phyloP scores from a whole-genome alignment of 1,284 basidiomycete genomes.

The Ustilago sp. region DNA sequence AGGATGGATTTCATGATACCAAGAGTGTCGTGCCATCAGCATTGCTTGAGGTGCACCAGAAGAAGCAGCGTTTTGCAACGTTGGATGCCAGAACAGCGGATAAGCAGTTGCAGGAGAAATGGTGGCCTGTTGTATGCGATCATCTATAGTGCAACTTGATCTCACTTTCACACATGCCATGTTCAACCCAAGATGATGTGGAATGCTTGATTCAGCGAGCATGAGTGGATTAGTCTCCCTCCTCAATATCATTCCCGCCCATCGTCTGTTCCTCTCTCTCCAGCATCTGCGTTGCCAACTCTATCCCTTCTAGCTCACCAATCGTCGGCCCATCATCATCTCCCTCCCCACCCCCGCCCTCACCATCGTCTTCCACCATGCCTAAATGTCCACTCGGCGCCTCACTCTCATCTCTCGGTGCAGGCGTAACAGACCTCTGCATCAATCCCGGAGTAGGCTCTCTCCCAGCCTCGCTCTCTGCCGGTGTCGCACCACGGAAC shows the following conservation, averaged over 20 bases:
- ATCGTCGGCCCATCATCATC: slow-evolving; percentile 35
- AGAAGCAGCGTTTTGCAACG: slow-evolving; percentile 32
- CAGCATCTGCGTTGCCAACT: slow-evolving; percentile 56
- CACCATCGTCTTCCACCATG: slow-evolving; percentile 11
- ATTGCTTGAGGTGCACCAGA: slow-evolving; percentile 30
- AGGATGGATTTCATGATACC: slow-evolving; percentile 26
- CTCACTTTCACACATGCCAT: not conserved
- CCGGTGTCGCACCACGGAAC: slow-evolving; percentile 47
- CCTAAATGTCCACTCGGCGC: slow-evolving; percentile 10
- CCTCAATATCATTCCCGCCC: slow-evolving; percentile 50
- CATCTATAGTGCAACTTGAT: not conserved
- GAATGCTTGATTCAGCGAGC: not conserved
- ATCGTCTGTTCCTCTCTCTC: slow-evolving; percentile 41
- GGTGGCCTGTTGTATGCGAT: slow-evolving; percentile 46
- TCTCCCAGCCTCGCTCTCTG: slow-evolving; percentile 30
- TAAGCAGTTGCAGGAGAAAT: slow-evolving; percentile 36
- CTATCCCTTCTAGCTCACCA: slow-evolving; percentile 42
- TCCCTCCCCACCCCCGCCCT: not conserved
- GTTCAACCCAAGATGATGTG: not conserved
- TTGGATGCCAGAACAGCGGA: slow-evolving; percentile 37
- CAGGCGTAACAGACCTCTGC: slow-evolving; percentile 16
- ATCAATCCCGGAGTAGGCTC: slow-evolving; percentile 22
- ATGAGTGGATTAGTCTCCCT: slow-evolving; percentile 32
- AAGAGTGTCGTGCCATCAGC: slow-evolving; percentile 20
- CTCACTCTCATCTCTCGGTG: slow-evolving; percentile 18